A percentile compares a stretch with the other conserved stretches of the same genome.
phyloP scores from a whole-genome alignment of 148 eudicot genomes.

The Amaranthus hypochondriacus region DNA sequence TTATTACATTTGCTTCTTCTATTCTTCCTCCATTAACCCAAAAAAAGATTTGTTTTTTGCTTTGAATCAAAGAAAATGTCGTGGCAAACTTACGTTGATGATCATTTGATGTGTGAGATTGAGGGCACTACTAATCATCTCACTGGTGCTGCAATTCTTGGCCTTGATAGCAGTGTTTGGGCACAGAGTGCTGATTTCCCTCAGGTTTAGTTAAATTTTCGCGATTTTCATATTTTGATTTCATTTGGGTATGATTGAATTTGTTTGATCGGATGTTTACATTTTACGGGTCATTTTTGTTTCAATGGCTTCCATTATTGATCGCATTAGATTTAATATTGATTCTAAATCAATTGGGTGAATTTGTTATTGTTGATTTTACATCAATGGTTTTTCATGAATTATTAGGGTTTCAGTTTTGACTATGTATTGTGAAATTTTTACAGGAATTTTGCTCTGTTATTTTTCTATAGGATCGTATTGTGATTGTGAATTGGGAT shows the following conservation, averaged over 20 bases:
- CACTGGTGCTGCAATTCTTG: conserved; percentile 48
- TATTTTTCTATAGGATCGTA: no score
- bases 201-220: conserved; percentile 26
- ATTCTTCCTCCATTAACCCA: neutral
- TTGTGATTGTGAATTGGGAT: neutral
- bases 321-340: neutral
- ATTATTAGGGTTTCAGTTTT: no score
- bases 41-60: neutral
- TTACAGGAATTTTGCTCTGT: neutral
- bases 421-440: neutral
- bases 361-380: neutral
- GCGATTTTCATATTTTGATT: neutral
- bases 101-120: conserved; percentile 53
- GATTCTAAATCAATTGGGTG: neutral
- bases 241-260: conserved; percentile 4
- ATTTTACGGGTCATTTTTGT: conserved; percentile 16
- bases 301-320: neutral
- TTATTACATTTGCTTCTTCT: neutral
- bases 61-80: conserved; percentile 29
- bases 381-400: neutral
- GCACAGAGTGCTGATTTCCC: conserved; percentile 45
- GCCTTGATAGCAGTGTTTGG: conserved; percentile 50
- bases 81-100: conserved; percentile 51
- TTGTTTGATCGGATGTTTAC: conserved; percentile 5
- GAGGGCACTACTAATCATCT: conserved; percentile 33